Evolutionary conservation across 805 yeast genomes (phyloP).

Genomic region (Kodamaea sagamina): DNA sequence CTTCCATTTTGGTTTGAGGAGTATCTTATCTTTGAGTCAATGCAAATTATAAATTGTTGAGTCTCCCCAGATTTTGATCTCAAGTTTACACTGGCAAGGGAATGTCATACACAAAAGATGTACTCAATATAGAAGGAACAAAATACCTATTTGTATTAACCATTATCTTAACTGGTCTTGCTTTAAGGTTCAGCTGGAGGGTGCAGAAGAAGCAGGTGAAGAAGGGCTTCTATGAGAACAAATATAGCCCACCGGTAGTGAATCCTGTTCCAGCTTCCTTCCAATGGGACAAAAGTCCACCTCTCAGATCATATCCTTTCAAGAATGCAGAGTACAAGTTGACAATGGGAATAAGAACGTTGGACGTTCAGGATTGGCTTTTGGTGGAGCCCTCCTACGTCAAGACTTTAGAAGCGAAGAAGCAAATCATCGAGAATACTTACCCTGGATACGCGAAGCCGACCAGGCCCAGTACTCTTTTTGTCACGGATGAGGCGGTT

Average conservation of each 20-base stretch:
- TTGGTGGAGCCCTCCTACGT: conserved; percentile 39
- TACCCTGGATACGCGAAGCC: conserved; percentile 39
- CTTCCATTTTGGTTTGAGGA: too few species aligned
- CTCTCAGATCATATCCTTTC: conserved; percentile 50
- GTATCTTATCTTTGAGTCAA: too few species aligned
- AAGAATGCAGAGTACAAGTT: conserved; percentile 59
- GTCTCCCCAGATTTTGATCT: too few species aligned
- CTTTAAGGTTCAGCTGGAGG: neutral
- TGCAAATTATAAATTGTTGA: too few species aligned
- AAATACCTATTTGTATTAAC: too few species aligned
- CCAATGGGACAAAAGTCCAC: conserved; percentile 27
- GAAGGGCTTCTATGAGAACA: conserved; percentile 1
- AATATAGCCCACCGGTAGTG: conserved; percentile 1
- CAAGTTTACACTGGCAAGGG: too few species aligned
- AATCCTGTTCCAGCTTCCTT: conserved; percentile 25
- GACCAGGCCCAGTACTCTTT: conserved; percentile 31
- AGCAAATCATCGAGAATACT: conserved; percentile 28
- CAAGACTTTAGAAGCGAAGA: conserved; percentile 28
- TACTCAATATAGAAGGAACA: too few species aligned
- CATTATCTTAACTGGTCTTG: neutral
- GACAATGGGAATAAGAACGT: conserved; percentile 56
- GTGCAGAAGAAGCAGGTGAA: neutral
- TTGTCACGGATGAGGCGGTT: conserved; percentile 33
- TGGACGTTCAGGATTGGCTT: conserved; percentile 43
- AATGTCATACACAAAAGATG: too few species aligned